Base-by-base conservation (phyloP, 306 rosid species). In the Vigna nakashimae region DNA sequence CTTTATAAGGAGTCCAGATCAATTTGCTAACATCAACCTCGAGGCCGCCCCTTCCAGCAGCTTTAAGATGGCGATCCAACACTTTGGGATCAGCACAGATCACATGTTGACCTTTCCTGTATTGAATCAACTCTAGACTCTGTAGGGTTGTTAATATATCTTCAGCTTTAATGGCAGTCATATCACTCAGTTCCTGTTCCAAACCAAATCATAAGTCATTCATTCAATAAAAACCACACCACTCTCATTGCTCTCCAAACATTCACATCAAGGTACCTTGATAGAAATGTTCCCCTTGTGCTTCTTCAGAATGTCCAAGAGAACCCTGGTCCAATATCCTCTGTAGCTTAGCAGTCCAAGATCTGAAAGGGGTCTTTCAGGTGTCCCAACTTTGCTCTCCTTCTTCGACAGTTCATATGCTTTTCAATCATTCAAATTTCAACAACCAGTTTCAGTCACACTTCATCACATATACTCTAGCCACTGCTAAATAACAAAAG, bases 291-390 rank as follows among this genome's bases (percentile, higher is more conserved):
- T 96, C 64, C 96, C 99, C 91, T 93, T 96, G 43, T 96, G 99
- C 83, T 91, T 93, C 74, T 96, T 93, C 87, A 96, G 85, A 73
- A 93, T 93, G 84, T 96, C 99, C 30, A 96, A 82, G 63, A 96
- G 96, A 80, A 93, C 98, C 81, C 98, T 87, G 18, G 99, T 96
- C 99, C 99, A 96, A 85, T 96, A 96, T 84, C 99, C 99, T 91
- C 97, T 80, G 90, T 96, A 96, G 87, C 99, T 93, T 80, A 96
- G 83, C 76, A 93, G 77, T 65, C 99, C 99, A 78, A 96, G 92
- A 79, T 96, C 99, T 73, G 99, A 96, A 73, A 96, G 99, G 65
- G 99, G 99, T 79, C 98, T 88, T 83, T 96, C 99, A 9, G 99
- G 99, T 12, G 99, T 96, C 65, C 99, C 99, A 49, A 96, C 98